Percentiles rank a stretch among this genome's conserved stretches.
phyloP scores from a whole-genome alignment of 2,329 filamentous ascomycete genomes.

The Hymenoscyphus occultus region DNA sequence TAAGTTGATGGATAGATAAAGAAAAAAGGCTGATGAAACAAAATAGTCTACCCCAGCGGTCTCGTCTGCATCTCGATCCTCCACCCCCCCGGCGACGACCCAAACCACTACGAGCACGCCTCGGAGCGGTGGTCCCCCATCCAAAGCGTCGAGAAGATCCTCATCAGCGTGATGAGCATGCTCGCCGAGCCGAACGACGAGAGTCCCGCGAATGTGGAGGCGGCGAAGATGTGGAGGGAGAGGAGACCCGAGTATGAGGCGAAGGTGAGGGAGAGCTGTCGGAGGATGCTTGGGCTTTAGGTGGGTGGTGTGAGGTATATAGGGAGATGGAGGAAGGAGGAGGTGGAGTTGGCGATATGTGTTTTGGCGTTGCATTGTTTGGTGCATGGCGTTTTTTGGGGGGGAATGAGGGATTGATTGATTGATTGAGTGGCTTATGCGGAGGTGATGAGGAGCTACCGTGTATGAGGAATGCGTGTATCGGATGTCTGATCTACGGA shows the following conservation, averaged over 20 bases:
- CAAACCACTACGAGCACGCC: conserved; percentile 96
- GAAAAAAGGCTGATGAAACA: neutral
- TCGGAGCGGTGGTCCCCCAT: conserved; percentile 96
- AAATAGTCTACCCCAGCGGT: conserved; percentile 80
- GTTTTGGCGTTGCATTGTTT: neutral
- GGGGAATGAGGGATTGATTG: too few species aligned
- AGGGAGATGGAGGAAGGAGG: too few species aligned
- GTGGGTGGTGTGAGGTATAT: too few species aligned
- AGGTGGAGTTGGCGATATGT: too few species aligned
- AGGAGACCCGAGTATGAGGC: conserved; percentile 78
- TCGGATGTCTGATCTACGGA: too few species aligned
- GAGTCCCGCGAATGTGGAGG: conserved; percentile 93
- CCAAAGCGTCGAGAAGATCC: conserved; percentile 95
- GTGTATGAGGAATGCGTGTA: too few species aligned
- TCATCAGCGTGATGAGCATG: conserved; percentile 98
- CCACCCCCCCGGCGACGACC: conserved; percentile 92
- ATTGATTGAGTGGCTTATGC: too few species aligned
- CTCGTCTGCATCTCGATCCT: conserved; percentile 98
- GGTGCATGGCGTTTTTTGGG: too few species aligned
- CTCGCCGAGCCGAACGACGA: conserved; percentile 96
- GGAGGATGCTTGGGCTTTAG: conserved; percentile 68
- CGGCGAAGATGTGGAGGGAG: conserved; percentile 94
- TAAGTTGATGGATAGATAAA: neutral
- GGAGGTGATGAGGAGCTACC: too few species aligned
- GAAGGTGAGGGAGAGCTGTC: conserved; percentile 78